Evolutionary conservation across 768 basidiomycete species (phyloP).

Genomic region (Mycena vulgaris): DNA sequence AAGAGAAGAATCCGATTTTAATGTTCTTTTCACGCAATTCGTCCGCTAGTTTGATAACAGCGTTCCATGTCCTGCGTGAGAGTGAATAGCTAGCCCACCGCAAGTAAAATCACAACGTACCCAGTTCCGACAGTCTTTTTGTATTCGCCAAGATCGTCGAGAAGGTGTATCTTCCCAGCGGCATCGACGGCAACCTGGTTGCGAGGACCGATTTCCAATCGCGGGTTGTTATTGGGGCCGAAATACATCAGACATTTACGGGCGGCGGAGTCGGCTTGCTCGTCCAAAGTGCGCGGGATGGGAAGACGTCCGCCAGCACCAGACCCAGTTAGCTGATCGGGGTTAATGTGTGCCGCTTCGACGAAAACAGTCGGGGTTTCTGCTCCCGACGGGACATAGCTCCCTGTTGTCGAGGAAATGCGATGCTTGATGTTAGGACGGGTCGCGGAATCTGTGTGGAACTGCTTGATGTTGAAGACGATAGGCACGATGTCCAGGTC

Average conservation of each 20-base stretch:
- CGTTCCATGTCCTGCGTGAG: slow-evolving; percentile 76
- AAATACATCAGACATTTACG: slow-evolving; percentile 89
- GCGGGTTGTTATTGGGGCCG: slow-evolving; percentile 87
- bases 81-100: slow-evolving; percentile 24
- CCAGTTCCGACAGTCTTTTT: slow-evolving; percentile 78
- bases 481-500: slow-evolving; percentile 88
- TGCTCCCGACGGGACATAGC: slow-evolving; percentile 81
- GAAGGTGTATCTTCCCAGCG: slow-evolving; percentile 87
- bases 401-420: slow-evolving; percentile 85
- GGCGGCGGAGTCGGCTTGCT: slow-evolving; percentile 90
- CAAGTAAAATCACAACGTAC: slow-evolving; percentile 46
- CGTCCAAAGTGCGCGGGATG: slow-evolving; percentile 83
- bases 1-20: slow-evolving; percentile 95
- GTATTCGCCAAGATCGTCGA: slow-evolving; percentile 88
- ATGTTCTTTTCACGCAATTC: slow-evolving; percentile 90
- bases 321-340: slow-evolving; percentile 53
- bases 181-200: slow-evolving; percentile 93
- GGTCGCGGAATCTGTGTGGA: slow-evolving; percentile 84
- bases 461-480: slow-evolving; percentile 89
- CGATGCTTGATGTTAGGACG: slow-evolving; percentile 87
- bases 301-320: slow-evolving; percentile 73
- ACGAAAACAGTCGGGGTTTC: slow-evolving; percentile 83
- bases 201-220: slow-evolving; percentile 84
- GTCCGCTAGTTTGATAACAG: slow-evolving; percentile 85
- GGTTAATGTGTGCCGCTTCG: slow-evolving; percentile 67